Evolutionary conservation across 2,329 filamentous ascomycete species (phyloP).

Genomic region (Xylariales sp.): DNA sequence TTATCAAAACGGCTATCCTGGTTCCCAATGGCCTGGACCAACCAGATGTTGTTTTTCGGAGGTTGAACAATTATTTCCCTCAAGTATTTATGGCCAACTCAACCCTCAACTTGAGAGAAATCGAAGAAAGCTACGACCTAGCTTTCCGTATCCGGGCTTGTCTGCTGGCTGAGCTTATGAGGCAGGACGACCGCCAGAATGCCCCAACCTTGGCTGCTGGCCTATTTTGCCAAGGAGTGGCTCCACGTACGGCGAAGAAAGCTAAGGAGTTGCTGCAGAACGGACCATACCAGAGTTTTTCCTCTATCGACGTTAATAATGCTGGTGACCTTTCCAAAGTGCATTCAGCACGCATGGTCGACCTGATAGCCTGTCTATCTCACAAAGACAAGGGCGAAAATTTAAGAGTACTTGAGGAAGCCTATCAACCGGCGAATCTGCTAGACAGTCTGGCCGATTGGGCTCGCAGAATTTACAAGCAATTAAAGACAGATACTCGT

Average conservation of each 20-base stretch:
- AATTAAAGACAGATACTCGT: too few relatives aligned
- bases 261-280: conserved; percentile 4
- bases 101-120: conserved; percentile 1
- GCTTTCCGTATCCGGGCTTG: conserved; percentile 19
- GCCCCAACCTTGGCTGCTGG: conserved; percentile 14
- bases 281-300: conserved; percentile 3
- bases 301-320: neutral
- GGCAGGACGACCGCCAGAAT: conserved; percentile 4
- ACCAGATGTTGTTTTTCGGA: conserved; percentile 12
- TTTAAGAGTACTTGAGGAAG: neutral
- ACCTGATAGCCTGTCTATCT: neutral
- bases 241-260: neutral
- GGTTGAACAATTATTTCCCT: conserved; percentile 19
- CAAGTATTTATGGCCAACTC: conserved; percentile 9
- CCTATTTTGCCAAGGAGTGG: conserved; percentile 17
- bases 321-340: neutral
- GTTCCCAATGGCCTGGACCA: conserved; percentile 8
- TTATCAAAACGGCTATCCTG: conserved; percentile 15
- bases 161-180: conserved; percentile 14
- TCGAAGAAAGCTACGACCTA: conserved; percentile 9
- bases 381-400: neutral
- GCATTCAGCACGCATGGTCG: neutral
- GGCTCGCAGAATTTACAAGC: neutral
- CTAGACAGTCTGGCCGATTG: conserved; percentile 2
- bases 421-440: conserved; percentile 1